Evolutionary conservation across 768 basidiomycete genomes (phyloP).

Genomic region (Leccinum incarnatum): DNA sequence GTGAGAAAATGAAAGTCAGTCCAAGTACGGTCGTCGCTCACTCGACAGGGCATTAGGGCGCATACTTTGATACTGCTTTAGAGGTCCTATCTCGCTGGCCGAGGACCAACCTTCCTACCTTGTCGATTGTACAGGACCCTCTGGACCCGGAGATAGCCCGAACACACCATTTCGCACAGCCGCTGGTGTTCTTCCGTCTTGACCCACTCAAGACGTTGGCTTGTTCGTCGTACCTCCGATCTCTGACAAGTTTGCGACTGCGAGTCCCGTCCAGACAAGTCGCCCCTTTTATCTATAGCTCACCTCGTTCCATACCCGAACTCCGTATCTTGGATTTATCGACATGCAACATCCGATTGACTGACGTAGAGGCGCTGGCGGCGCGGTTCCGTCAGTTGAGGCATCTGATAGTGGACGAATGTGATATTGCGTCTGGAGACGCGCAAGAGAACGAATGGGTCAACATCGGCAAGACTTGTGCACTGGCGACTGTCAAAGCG

Average conservation of each 20-base stretch:
- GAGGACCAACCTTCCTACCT: slow-evolving; percentile 33
- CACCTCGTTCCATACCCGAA: slow-evolving; percentile 35
- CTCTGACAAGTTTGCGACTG: slow-evolving; percentile 57
- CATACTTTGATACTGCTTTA: slow-evolving; percentile 79
- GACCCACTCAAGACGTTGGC: slow-evolving; percentile 51
- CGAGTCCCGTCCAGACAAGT: slow-evolving; percentile 70
- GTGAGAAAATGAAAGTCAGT: slow-evolving; percentile 29
- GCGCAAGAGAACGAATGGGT: slow-evolving; percentile 54
- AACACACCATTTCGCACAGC: slow-evolving; percentile 65
- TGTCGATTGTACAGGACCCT: slow-evolving; percentile 71
- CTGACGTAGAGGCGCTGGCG: slow-evolving; percentile 55
- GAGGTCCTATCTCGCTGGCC: slow-evolving; percentile 66
- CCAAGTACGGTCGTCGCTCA: background rate
- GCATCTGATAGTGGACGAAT: slow-evolving; percentile 72
- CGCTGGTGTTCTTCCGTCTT: slow-evolving; percentile 80
- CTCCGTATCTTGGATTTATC: slow-evolving; percentile 74
- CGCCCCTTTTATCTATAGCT: slow-evolving; percentile 38
- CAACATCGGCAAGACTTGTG: slow-evolving; percentile 59
- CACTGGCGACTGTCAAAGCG: slow-evolving; percentile 56
- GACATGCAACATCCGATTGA: slow-evolving; percentile 55
- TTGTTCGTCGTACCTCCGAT: slow-evolving; percentile 39
- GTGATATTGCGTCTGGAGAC: slow-evolving; percentile 52
- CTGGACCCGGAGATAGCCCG: slow-evolving; percentile 40
- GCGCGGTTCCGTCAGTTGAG: slow-evolving; percentile 48
- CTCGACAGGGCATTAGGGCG: slow-evolving; percentile 45